Evolutionary conservation across 768 basidiomycete genomes (phyloP).

Genomic region (Naganishia onofrii): DNA sequence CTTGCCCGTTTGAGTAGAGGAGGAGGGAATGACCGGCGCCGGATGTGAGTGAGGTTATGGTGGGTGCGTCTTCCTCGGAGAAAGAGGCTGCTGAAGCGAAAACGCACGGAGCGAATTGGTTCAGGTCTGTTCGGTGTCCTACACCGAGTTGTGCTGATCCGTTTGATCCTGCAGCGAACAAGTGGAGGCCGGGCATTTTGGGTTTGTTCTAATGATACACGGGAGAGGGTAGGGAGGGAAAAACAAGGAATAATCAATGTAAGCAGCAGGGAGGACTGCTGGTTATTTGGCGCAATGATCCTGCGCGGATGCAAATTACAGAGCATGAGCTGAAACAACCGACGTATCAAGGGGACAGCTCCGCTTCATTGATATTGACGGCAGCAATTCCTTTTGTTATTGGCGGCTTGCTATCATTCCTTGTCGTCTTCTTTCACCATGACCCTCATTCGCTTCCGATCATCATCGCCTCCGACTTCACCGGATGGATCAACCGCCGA

Average conservation of each 20-base stretch:
- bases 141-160: conserved; percentile 43
- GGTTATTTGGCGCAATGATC: too few relatives aligned
- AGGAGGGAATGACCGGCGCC: conserved; percentile 79
- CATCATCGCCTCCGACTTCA: background rate
- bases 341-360: background rate
- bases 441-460: background rate
- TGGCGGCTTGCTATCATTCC: background rate
- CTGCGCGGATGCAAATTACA: too few relatives aligned
- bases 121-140: conserved; percentile 40
- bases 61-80: background rate
- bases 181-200: background rate
- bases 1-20: conserved; percentile 53
- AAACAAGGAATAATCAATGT: too few relatives aligned
- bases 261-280: too few relatives aligned
- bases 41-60: conserved; percentile 60
- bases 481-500: background rate
- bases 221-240: background rate
- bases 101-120: conserved; percentile 30
- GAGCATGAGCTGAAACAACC: too few relatives aligned
- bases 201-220: background rate
- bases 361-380: background rate
- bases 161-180: conserved; percentile 46
- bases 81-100: conserved; percentile 32
- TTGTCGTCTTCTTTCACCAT: too few relatives aligned
- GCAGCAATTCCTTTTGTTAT: too few relatives aligned